These are phyloP conservation scores for Mucor sp. DNA, from an alignment of 371 early-diverging fungal species.

Conservation along the genomic window DNA sequence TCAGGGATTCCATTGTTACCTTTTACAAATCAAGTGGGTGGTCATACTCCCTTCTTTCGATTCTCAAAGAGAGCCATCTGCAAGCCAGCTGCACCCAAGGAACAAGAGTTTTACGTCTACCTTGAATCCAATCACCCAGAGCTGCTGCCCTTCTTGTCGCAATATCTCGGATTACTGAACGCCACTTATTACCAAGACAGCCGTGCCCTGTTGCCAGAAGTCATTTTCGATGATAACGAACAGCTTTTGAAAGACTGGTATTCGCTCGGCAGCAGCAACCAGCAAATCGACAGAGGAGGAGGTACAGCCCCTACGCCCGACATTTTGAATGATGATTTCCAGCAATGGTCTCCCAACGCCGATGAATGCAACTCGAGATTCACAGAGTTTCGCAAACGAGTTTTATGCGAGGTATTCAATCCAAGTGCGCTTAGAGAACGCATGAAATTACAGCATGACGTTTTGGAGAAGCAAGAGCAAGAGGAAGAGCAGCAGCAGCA, in stretches of 20 bases:
- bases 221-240: constrained; percentile 72
- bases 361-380: constrained; percentile 18
- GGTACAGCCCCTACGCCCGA: not conserved
- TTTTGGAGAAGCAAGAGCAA: constrained; percentile 1
- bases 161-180: constrained; percentile 37
- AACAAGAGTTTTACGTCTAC: constrained; percentile 45
- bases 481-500: not conserved
- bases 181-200: constrained; percentile 19
- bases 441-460: constrained; percentile 26
- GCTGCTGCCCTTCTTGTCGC: constrained; percentile 35
- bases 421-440: constrained; percentile 59
- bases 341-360: constrained; percentile 34
- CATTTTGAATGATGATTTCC: constrained; percentile 21
- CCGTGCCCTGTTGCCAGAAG: constrained; percentile 46
- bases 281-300: not conserved
- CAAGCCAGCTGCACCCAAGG: constrained; percentile 73
- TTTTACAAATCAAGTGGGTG: constrained; percentile 48
- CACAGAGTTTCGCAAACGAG: constrained; percentile 58
- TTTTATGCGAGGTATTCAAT: constrained; percentile 71
- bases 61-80: constrained; percentile 52
- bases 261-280: not conserved
- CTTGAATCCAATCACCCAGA: constrained; percentile 30
- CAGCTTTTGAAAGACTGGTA: constrained; percentile 70
- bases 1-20: constrained; percentile 32
- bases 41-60: constrained; percentile 50